Percentiles rank a stretch among this genome's conserved stretches.
Evolutionary conservation across 2,329 filamentous ascomycete species (phyloP).

Genomic region (Lasiodiplodia gonubiensis): DNA sequence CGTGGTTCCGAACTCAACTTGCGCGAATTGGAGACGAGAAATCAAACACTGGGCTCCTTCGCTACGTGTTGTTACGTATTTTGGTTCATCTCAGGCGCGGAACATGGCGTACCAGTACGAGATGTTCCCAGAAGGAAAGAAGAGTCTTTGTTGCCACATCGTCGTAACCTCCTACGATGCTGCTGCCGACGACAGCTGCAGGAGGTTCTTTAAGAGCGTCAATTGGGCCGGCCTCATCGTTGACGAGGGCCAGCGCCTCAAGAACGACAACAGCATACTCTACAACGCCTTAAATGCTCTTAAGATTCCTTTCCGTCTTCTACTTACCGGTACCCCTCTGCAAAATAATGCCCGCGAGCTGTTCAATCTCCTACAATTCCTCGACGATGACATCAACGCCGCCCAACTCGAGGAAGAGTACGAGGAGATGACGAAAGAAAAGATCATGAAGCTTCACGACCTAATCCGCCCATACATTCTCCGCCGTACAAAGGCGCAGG

Average conservation of each 20-base stretch:
- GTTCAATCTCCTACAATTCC: slow-evolving; percentile 95
- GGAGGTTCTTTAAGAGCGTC: slow-evolving; percentile 69
- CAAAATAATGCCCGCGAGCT: slow-evolving; percentile 96
- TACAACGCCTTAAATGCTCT: slow-evolving; percentile 77
- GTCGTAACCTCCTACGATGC: slow-evolving; percentile 96
- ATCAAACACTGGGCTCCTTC: slow-evolving; percentile 92
- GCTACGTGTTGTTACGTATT: slow-evolving; percentile 89
- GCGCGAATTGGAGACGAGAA: slow-evolving; percentile 96
- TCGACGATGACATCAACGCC: slow-evolving; percentile 75
- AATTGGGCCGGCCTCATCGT: slow-evolving; percentile 89
- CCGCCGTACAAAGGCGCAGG: slow-evolving; percentile 84
- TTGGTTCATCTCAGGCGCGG: slow-evolving; percentile 76
- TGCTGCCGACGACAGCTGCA: slow-evolving; percentile 73
- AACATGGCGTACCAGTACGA: slow-evolving; percentile 81
- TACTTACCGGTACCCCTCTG: slow-evolving; percentile 87
- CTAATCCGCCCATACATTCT: slow-evolving; percentile 77
- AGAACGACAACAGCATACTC: slow-evolving; percentile 85
- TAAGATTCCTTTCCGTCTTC: slow-evolving; percentile 79
- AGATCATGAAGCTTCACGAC: slow-evolving; percentile 78
- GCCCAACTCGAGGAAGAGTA: slow-evolving; percentile 76
- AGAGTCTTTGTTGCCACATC: slow-evolving; percentile 81
- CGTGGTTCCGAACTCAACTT: slow-evolving; percentile 93
- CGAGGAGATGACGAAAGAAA: slow-evolving; percentile 78
- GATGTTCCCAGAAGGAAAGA: slow-evolving; percentile 71
- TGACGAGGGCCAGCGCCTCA: slow-evolving; percentile 93